phyloP scores from a whole-genome alignment of 192 early-diverging fungal genomes.

The Bifiguratus adelaidae region DNA sequence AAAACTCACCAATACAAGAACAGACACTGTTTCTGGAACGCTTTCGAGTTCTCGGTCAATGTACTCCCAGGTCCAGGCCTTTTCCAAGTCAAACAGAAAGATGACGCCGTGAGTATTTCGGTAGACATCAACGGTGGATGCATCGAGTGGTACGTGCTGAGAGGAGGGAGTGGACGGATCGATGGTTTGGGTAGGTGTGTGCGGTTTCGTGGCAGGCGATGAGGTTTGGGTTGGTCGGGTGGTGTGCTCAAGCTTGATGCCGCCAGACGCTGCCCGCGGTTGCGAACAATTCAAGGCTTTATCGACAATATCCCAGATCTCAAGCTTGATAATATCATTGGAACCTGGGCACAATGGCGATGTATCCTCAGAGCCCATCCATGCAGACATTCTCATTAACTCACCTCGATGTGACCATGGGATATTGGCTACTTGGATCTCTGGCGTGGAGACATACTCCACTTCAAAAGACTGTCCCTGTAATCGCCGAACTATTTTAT shows the following conservation, averaged over 20 bases:
- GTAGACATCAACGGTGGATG: conserved; percentile 48
- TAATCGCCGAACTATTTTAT: conserved; percentile 30
- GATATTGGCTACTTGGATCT: conserved; percentile 50
- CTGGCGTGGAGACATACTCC: conserved; percentile 35
- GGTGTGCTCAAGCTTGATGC: conserved; percentile 21
- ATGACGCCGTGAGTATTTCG: conserved; percentile 42
- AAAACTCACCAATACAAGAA: conserved; percentile 33
- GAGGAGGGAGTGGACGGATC: not conserved
- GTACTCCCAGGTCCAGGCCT: conserved; percentile 54
- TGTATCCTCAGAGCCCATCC: not conserved
- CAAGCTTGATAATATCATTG: conserved; percentile 49
- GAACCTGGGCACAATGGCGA: conserved; percentile 15
- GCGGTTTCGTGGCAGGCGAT: not conserved
- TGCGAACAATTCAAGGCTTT: conserved; percentile 21
- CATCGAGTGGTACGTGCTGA: conserved; percentile 25
- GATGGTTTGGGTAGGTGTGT: not conserved
- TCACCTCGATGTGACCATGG: conserved; percentile 45
- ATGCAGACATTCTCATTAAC: not conserved
- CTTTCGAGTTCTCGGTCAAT: conserved; percentile 21
- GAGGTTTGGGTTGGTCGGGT: not conserved
- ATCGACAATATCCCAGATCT: conserved; percentile 52
- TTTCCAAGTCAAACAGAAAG: conserved; percentile 45
- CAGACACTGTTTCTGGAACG: conserved; percentile 31
- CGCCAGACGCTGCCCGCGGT: not conserved
- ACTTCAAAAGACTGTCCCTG: conserved; percentile 32